A percentile compares a stretch with the other conserved stretches of the same genome.
These are phyloP conservation scores for Sarocladium brachiariae DNA, from an alignment of 2,329 filamentous ascomycete genomes.

Conservation along the genomic window DNA sequence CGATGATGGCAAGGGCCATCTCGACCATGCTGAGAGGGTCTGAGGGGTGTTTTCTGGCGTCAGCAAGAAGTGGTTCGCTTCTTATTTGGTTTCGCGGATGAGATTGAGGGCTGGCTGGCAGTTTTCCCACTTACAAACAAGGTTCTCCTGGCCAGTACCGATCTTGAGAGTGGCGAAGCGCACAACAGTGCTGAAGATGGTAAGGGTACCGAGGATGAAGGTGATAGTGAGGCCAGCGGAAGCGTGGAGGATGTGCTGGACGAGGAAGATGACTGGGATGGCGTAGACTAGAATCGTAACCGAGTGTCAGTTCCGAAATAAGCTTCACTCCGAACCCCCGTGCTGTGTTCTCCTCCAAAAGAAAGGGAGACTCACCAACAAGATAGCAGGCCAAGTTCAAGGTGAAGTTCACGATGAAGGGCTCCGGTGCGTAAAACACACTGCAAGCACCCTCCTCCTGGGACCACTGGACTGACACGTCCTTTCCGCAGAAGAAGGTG, in stretches of 20 bases:
- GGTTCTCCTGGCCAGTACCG: constrained; percentile 19
- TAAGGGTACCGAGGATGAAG: constrained; percentile 19
- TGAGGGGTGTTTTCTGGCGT: constrained; percentile 7
- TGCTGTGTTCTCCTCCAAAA: not conserved
- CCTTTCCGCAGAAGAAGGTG: constrained; percentile 27
- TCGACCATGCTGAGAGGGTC: constrained; percentile 18
- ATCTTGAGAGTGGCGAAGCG: constrained; percentile 19
- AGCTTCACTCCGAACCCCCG: too few relatives aligned
- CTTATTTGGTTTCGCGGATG: too few relatives aligned
- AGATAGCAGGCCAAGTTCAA: constrained; percentile 27
- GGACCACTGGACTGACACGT: constrained; percentile 28
- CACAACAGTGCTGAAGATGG: constrained; percentile 19
- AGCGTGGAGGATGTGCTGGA: constrained; percentile 17
- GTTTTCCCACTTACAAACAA: constrained; percentile 19
- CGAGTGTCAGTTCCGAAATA: constrained; percentile 13
- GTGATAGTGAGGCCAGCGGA: constrained; percentile 18
- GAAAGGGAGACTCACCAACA: constrained; percentile 21
- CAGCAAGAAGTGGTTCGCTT: not conserved
- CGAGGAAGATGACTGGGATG: constrained; percentile 23
- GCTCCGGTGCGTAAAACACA: constrained; percentile 26
- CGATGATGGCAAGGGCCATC: constrained; percentile 17
- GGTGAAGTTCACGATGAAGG: constrained; percentile 28
- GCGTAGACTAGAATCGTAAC: constrained; percentile 20
- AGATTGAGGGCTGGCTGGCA: too few relatives aligned
- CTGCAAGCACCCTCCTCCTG: constrained; percentile 28